Evolutionary conservation across 1,284 basidiomycete genomes (phyloP), one percentile per base, ranked within the genome.

Genomic region (Cryptococcus floricola): DNA sequence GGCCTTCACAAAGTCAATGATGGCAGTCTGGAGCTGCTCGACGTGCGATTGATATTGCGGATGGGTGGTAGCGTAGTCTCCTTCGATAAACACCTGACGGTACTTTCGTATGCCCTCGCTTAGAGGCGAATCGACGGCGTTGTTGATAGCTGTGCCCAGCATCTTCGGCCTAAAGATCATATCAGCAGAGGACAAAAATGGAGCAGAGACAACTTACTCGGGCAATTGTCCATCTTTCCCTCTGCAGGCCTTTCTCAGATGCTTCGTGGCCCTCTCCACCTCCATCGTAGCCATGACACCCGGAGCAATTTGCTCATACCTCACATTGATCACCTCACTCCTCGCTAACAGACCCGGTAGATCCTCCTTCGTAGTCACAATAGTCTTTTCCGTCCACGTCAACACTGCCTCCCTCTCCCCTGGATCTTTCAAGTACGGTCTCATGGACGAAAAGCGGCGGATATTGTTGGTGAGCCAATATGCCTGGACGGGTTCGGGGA

Each of bases 311-410:
- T 95, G 88, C 48, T 85, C 80, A 39, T 88, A 79, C 44, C 86
- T 81, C 39, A 86, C 79, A 39, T 84, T 85, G n/a, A 92, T 80
- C 31, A 98, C 85, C 69, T 97, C 92, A 5, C 91, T 93, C 16
- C 95, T 84, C 43, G 89, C 85, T 39, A 98, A 81, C 4, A 98
- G 88, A 0, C 91, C 93, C 0, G 95, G 95, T 77, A 98, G 91
- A 0, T 85, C 82, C 64, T 95, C 91, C 72, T 94, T 91, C 52
- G 77, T 91, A 0, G 85, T 89, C 66, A 87, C 84, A 60, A 85
- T 87, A 0, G 87, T 89, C 80, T 94, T 97, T 72, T 96, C 91
- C 0, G 87, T 79, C 92, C 92, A 97, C 1, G 82, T 77, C 72
- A 92, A 87, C 4, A 72, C 66, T 6, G 62, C 52, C 34, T 70